Evolutionary conservation across 257 asterid species (phyloP).

Genomic region (Solanum bulbocastanum): DNA sequence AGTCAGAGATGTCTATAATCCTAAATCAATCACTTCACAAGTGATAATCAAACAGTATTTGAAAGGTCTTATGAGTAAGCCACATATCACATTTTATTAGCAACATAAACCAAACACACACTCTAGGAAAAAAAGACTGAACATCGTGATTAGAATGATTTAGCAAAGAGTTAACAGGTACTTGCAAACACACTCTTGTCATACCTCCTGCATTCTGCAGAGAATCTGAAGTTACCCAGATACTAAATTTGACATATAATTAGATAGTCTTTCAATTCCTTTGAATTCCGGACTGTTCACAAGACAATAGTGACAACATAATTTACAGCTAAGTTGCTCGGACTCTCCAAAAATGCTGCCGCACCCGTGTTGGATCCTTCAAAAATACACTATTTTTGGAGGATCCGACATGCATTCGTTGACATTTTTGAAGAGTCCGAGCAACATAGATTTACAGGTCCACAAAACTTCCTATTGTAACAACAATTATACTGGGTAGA

Average conservation of each 20-base stretch:
- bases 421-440: neutral
- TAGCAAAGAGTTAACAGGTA: neutral
- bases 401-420: neutral
- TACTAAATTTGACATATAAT: neutral
- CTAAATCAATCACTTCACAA: neutral
- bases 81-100: neutral
- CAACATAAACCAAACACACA: neutral
- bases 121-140: neutral
- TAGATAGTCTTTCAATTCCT: neutral
- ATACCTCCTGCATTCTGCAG: neutral
- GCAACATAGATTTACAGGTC: neutral
- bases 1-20: neutral
- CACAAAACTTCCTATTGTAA: neutral
- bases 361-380: too few species aligned
- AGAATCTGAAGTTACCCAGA: neutral
- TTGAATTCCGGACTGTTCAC: neutral
- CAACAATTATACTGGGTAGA: neutral
- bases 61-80: neutral
- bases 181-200: neutral
- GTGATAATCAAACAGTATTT: neutral
- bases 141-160: neutral
- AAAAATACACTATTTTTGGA: neutral
- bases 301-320: neutral
- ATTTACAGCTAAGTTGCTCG: neutral
- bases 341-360: too few species aligned